phyloP scores from a whole-genome alignment of 176 grass and related monocot genomes.

The Elymus sibiricus region DNA sequence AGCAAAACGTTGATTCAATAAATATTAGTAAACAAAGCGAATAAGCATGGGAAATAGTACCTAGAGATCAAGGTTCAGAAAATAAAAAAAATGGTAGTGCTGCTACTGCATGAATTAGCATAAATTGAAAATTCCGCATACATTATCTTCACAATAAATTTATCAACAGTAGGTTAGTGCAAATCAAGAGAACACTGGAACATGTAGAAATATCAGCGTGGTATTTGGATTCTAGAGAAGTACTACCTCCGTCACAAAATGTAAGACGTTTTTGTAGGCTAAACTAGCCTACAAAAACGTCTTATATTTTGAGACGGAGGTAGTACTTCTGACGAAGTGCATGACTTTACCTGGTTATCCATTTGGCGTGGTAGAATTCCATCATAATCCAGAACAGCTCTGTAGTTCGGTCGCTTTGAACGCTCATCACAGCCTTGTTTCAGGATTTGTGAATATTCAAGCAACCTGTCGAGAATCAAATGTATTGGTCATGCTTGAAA shows the following conservation, averaged over 20 bases:
- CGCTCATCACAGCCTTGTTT: constrained; percentile 60
- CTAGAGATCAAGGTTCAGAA: constrained; percentile 6
- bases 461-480: constrained; percentile 49
- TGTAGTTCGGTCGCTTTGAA: constrained; percentile 77
- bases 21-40: constrained; percentile 16
- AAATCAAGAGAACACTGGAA: constrained; percentile 1
- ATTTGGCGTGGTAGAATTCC: constrained; percentile 48
- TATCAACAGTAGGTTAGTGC: neutral
- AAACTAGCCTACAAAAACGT: too few relatives aligned
- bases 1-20: constrained; percentile 9
- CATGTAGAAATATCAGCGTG: neutral
- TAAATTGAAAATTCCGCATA: neutral
- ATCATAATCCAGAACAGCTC: constrained; percentile 80
- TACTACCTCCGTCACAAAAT: neutral
- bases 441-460: constrained; percentile 72
- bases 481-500: neutral
- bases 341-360: constrained; percentile 58
- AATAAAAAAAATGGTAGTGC: neutral
- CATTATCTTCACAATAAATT: neutral
- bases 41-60: neutral
- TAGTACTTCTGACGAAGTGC: neutral
- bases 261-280: too few relatives aligned
- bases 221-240: neutral
- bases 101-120: neutral
- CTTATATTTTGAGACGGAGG: too few relatives aligned